A percentile compares a stretch with the other conserved stretches of the same genome.
These are phyloP conservation scores for Oryza brachyantha DNA, from an alignment of 176 grass and related monocot species.

Conservation along the genomic window DNA sequence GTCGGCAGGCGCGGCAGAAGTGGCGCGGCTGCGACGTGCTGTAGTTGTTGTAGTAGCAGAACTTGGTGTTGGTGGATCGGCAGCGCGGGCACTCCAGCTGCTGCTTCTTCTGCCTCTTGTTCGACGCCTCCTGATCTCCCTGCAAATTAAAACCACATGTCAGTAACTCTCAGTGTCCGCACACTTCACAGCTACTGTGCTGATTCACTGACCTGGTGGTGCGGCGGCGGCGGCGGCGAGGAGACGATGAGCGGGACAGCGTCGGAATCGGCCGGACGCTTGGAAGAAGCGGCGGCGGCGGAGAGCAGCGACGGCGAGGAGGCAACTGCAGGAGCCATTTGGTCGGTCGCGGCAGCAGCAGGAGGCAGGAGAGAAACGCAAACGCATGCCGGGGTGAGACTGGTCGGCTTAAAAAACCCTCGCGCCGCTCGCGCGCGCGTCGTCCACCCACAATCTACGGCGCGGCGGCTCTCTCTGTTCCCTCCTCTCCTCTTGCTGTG, in stretches of 20 bases:
- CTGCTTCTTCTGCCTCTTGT: conserved; percentile 17
- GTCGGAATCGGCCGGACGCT: conserved; percentile 22
- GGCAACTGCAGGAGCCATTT: conserved; percentile 40
- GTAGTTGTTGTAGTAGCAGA: conserved; percentile 99
- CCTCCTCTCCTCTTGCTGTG: background rate
- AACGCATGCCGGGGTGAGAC: conserved; percentile 25
- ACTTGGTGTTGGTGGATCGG: conserved; percentile 80
- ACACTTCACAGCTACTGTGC: background rate
- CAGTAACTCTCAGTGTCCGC: background rate
- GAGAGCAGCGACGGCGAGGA: background rate
- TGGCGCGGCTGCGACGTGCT: conserved; percentile 82
- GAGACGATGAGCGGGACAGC: background rate
- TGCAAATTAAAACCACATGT: background rate
- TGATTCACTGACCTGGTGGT: background rate
- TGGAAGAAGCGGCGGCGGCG: background rate
- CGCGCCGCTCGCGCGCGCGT: background rate
- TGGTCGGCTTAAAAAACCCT: conserved; percentile 11
- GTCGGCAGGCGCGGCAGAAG: conserved; percentile 82
- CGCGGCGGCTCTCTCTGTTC: too few species aligned
- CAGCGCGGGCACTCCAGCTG: conserved; percentile 76
- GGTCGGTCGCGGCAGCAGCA: background rate
- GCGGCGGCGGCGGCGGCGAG: background rate
- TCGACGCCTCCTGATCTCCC: background rate
- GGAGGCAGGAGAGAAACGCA: conserved; percentile 3
- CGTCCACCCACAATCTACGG: too few species aligned